Conservation (phyloP, 495 filamentous ascomycete species). For the Xylaria nigripes region DNA sequence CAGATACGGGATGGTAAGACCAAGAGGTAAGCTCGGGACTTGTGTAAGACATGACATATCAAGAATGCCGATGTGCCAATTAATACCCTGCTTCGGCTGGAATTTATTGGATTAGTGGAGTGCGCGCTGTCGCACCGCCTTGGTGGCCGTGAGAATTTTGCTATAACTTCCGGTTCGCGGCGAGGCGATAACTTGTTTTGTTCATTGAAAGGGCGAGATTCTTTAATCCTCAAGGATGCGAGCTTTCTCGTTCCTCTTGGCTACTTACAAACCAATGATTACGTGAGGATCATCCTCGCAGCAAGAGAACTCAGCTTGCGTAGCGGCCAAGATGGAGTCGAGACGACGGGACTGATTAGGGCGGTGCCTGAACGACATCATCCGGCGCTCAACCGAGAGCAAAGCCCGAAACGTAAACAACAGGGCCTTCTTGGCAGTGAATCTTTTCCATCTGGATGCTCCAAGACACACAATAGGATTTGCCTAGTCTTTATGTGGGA, state of each 20-base stretch:
- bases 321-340: neutral
- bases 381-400: neutral
- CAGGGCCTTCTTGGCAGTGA: neutral
- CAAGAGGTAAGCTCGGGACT: constrained; percentile 1
- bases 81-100: neutral
- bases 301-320: neutral
- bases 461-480: neutral
- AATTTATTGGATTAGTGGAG: neutral
- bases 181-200: neutral
- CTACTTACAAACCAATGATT: neutral
- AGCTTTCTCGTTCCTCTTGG: neutral
- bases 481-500: neutral
- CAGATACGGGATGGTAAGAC: neutral
- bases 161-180: neutral
- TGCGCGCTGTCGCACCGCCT: neutral
- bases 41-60: neutral
- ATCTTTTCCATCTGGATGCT: too few relatives aligned
- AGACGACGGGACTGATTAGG: constrained; percentile 3
- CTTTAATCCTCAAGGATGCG: too few relatives aligned
- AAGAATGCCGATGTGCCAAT: neutral
- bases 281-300: neutral
- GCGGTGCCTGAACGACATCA: neutral
- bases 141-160: neutral
- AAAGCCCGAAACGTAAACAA: neutral
- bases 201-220: neutral